Evolutionary conservation across 495 filamentous ascomycete genomes (phyloP).

Genomic region (Bathelium albidoporum): DNA sequence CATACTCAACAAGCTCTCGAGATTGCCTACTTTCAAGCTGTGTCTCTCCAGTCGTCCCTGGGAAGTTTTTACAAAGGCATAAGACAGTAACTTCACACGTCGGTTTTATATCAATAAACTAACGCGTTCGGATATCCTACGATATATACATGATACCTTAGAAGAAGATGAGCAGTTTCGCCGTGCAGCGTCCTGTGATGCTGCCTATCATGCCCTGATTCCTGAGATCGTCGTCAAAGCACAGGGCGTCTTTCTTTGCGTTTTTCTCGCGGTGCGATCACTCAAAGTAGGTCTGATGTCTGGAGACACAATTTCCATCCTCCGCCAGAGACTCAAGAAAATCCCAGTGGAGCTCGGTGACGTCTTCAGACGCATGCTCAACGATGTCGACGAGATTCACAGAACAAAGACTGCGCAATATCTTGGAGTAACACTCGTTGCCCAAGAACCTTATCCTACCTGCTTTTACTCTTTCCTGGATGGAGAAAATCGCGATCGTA

Average conservation of each 20-base stretch:
- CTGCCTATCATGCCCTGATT: not conserved
- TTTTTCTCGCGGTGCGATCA: too few species aligned
- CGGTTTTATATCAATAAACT: not conserved
- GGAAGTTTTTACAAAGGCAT: slow-evolving; percentile 9
- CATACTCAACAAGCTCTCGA: not conserved
- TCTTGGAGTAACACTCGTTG: too few species aligned
- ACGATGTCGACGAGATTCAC: too few species aligned
- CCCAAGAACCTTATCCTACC: too few species aligned
- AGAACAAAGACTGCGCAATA: too few species aligned
- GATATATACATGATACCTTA: not conserved
- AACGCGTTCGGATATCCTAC: not conserved
- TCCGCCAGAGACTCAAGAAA: too few species aligned
- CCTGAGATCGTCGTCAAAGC: not conserved
- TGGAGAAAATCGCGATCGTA: too few species aligned
- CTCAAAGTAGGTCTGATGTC: too few species aligned
- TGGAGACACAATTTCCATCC: too few species aligned
- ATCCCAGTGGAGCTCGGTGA: too few species aligned
- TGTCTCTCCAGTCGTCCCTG: slow-evolving; percentile 16
- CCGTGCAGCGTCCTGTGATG: not conserved
- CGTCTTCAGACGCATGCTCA: too few species aligned
- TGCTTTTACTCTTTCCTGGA: too few species aligned
- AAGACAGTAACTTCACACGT: not conserved
- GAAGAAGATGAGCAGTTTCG: not conserved
- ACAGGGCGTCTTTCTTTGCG: not conserved
- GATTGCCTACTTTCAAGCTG: slow-evolving; percentile 7